Evolutionary conservation across 2,329 filamentous ascomycete genomes (phyloP), one percentile per base, ranked within the genome.

Genomic region (Aureobasidium sp.): DNA sequence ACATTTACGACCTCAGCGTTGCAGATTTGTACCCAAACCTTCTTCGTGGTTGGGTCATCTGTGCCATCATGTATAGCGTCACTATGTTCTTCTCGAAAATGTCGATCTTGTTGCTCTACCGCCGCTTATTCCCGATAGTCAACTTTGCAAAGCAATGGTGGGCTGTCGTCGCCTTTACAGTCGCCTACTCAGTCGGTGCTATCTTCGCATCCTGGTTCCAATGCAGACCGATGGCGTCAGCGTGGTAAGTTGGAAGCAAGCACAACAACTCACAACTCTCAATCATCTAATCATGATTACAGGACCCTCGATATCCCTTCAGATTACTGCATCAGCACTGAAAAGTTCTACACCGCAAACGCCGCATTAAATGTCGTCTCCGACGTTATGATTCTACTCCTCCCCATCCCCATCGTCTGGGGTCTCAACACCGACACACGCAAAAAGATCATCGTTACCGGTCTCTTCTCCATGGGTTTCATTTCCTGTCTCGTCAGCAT

Each of bases 381-480:
- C 16, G 88, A 90, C 69, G 45, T 89, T 3, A 81, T 87, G 78
- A 89, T 90, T 71, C 84, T 90, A 31, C 71, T 81, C 5, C 83
- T 90, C 23, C 87, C 87, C 1, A 80, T 90, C 68, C 87, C 88
- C 1, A 76, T 87, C 62, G 71, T 90, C 27, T 70, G 85, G 16
- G 80, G 80, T 23, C 81, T 88, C 1, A 81, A 83, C 59, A 77
- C 90, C 2, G 77, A 81, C 11, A 45, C 78, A 1, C 85, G 81
- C 71, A 83, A 87, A 71, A 90, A 90, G 74, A 61, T 83, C 0
- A 79, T 88, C 1, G 80, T 90, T 1, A 72, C 78, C 11, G 67
- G 78, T 33, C 76, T 87, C 42, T 87, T 87, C 71, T 78, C 81
- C 50, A 80, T 87, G 68, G 84, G 85, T 33, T 65, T 53, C 9